Evolutionary conservation across 306 rosid genomes (phyloP), one percentile per base, ranked within the genome.

Genomic region (Gillenia trifoliata): DNA sequence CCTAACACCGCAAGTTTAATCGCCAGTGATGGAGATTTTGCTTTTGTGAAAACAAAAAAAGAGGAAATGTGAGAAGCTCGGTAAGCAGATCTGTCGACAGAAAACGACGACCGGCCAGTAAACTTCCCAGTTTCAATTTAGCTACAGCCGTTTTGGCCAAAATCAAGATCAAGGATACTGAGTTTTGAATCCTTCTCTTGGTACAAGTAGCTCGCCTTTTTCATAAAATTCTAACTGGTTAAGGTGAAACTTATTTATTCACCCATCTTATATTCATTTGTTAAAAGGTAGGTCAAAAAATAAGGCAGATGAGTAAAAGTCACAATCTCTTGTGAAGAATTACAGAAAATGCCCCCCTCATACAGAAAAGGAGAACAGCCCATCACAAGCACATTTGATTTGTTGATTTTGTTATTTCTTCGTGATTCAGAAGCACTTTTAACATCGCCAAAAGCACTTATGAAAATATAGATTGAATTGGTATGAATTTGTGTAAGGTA

Each of bases 91-190:
- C 17, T 69, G 83, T 83, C 75, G 92, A 93, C 82, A 55, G 86
- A 89, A 64, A 86, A 76, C 97, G 79, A 90, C 84, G 81, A 77
- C 87, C 98, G 96, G 96, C 92, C 94, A 87, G 98, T 64, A 20
- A 93, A 88, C 89, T 78, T 85, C 95, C 74, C 68, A 16, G 52
- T 20, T 41, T 6, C 12, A 29, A 50, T 83, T 8, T 90, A 33
- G 91, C 98, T 90, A 85, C 90, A 87, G 98, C 98, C 95, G 22
- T 91, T 43, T 77, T 84, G 95, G 95, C 96, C 95, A 89, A 85
- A 61, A 72, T 92, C 96, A 93, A 93, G 96, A 81, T 75, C 31
- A 72, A 83, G 88, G 89, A 86, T 45, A 87, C 41, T 41, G 65
- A 12, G 41, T 25, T 22, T n/a, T 12, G 19, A 64, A 83, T 93